A percentile compares a stretch with the other conserved stretches of the same genome.
Evolutionary conservation across 2,329 filamentous ascomycete genomes (phyloP).

Genomic region (Aspergillus aculeatinus): DNA sequence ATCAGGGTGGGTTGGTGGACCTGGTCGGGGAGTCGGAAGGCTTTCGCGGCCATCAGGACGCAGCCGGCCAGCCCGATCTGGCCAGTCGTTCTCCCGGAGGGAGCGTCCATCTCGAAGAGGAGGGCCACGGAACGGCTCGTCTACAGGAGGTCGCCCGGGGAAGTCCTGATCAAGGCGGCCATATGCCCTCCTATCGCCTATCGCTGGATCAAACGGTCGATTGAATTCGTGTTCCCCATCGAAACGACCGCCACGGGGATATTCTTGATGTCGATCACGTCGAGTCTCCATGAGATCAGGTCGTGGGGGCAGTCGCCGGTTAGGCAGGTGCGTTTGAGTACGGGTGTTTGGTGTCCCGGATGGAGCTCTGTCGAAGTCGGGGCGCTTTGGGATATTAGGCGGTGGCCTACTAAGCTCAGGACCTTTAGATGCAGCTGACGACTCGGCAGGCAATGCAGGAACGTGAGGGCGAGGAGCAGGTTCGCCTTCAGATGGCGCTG

Average conservation of each 20-base stretch:
- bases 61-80: constrained; percentile 36
- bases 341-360: constrained; percentile 27
- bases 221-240: constrained; percentile 39
- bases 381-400: constrained; percentile 38
- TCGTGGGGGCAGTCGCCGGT: constrained; percentile 40
- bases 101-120: constrained; percentile 36
- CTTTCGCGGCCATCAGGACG: constrained; percentile 32
- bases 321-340: constrained; percentile 38
- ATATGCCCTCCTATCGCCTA: constrained; percentile 35
- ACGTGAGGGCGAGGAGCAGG: constrained; percentile 17
- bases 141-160: constrained; percentile 30
- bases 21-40: constrained; percentile 25
- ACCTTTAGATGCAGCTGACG: constrained; percentile 28
- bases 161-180: constrained; percentile 41
- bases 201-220: constrained; percentile 36
- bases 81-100: constrained; percentile 39
- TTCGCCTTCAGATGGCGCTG: constrained; percentile 14
- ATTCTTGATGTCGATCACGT: constrained; percentile 40
- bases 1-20: constrained; percentile 31
- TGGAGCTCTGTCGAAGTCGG: constrained; percentile 37
- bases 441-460: constrained; percentile 20
- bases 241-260: constrained; percentile 36
- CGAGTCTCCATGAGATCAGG: constrained; percentile 41
- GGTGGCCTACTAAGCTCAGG: constrained; percentile 30
- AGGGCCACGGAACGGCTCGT: constrained; percentile 42